These are phyloP conservation scores for Diplosphaera chodatii DNA, from an alignment of 139 green algal genomes.

Conservation along the genomic window DNA sequence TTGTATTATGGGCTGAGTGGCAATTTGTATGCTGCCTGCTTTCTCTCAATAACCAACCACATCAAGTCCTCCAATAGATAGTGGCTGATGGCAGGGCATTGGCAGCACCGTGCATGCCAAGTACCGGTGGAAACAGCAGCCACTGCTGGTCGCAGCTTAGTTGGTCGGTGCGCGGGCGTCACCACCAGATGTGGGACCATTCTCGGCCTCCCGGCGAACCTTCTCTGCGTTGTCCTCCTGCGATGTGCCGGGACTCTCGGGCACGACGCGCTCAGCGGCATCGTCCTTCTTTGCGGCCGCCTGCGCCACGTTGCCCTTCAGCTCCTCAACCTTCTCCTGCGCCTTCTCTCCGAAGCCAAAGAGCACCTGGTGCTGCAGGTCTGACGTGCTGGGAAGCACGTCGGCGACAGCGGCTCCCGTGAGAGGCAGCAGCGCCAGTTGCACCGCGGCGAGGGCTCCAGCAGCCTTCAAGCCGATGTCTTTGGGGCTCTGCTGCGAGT, in stretches of 20 bases:
- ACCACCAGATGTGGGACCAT: neutral
- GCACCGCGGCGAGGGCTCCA: neutral
- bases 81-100: too few relatives aligned
- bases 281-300: neutral
- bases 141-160: too few relatives aligned
- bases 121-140: too few relatives aligned
- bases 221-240: neutral
- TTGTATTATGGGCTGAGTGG: too few relatives aligned
- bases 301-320: neutral
- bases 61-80: too few relatives aligned
- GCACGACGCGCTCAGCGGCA: neutral
- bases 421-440: slow-evolving; percentile 1
- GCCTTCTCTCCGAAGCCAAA: neutral
- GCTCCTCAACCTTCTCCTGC: neutral
- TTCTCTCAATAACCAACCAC: too few relatives aligned
- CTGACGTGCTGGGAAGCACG: too few relatives aligned
- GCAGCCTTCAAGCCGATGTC: neutral
- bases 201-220: neutral
- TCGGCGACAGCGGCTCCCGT: too few relatives aligned
- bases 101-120: too few relatives aligned
- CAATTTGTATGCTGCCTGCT: too few relatives aligned
- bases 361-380: too few relatives aligned
- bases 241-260: neutral
- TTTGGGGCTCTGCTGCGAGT: neutral
- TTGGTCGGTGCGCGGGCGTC: neutral